These are phyloP conservation scores for Neopestalotiopsis clavispora DNA, from an alignment of 2,329 filamentous ascomycete genomes.

Conservation along the genomic window DNA sequence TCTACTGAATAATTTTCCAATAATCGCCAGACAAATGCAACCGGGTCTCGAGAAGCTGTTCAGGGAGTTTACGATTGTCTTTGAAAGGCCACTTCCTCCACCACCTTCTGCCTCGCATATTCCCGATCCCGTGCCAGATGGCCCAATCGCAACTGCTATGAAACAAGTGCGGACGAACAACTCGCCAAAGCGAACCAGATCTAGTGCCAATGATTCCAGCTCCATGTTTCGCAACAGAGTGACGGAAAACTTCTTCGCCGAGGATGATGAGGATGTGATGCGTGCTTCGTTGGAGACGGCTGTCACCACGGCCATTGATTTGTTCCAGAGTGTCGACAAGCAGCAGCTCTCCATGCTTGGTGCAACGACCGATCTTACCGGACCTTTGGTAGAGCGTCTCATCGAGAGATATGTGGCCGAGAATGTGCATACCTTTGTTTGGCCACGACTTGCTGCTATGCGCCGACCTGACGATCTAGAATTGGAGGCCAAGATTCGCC, in stretches of 20 bases:
- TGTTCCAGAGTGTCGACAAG: slow-evolving; percentile 95
- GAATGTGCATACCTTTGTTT: slow-evolving; percentile 88
- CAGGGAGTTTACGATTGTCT: slow-evolving; percentile 83
- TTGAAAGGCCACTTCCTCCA: slow-evolving; percentile 83
- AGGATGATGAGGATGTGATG: slow-evolving; percentile 92
- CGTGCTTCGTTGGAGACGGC: slow-evolving; percentile 87
- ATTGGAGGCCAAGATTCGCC: slow-evolving; percentile 84
- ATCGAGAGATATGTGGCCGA: slow-evolving; percentile 96
- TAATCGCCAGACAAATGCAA: slow-evolving; percentile 97
- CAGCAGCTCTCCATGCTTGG: slow-evolving; percentile 91
- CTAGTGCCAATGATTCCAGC: slow-evolving; percentile 40
- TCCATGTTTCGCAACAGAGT: slow-evolving; percentile 48
- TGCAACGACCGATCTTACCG: slow-evolving; percentile 91
- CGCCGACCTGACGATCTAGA: slow-evolving; percentile 84
- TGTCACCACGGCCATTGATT: slow-evolving; percentile 89
- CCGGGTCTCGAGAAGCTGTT: slow-evolving; percentile 88
- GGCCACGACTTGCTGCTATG: slow-evolving; percentile 79
- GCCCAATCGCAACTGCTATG: slow-evolving; percentile 59
- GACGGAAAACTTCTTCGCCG: slow-evolving; percentile 72
- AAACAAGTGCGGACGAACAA: slow-evolving; percentile 61
- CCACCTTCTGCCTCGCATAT: slow-evolving; percentile 68
- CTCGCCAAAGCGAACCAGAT: slow-evolving; percentile 37
- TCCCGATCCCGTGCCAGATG: slow-evolving; percentile 62
- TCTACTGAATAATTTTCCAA: slow-evolving; percentile 86
- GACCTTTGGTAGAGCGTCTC: slow-evolving; percentile 86